phyloP scores from a whole-genome alignment of 805 yeast species.

The Saccharomycopsis oosterbeekiorum region DNA sequence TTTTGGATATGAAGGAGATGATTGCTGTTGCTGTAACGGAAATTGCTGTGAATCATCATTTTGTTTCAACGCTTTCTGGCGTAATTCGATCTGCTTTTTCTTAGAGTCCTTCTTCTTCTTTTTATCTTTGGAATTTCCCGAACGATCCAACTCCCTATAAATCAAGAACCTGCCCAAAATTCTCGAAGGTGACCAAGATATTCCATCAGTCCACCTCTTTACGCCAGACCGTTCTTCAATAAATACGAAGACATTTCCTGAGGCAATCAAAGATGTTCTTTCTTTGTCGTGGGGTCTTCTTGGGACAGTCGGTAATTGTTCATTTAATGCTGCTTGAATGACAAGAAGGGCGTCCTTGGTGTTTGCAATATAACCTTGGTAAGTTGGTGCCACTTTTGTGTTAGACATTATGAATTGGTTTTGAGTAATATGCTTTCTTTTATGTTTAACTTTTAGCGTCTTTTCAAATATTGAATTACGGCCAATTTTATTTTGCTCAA shows the following conservation, averaged over 20 bases:
- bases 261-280: conserved; percentile 49
- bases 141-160: conserved; percentile 57
- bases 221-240: conserved; percentile 76
- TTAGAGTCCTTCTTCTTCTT: conserved; percentile 26
- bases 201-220: conserved; percentile 95
- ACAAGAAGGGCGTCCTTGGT: conserved; percentile 76
- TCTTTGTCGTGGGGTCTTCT: conserved; percentile 81
- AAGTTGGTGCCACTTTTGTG: conserved; percentile 15
- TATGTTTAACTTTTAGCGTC: too few relatives aligned
- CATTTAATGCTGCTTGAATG: conserved; percentile 67
- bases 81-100: conserved; percentile 1
- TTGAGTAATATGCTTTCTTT: too few relatives aligned
- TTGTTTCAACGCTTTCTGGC: neutral
- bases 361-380: conserved; percentile 55
- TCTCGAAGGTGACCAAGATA: conserved; percentile 86
- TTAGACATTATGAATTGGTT: conserved; percentile 4
- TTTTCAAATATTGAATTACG: too few relatives aligned
- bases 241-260: conserved; percentile 80
- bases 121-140: conserved; percentile 35
- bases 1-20: neutral
- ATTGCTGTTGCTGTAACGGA: neutral
- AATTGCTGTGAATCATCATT: neutral
- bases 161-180: conserved; percentile 78
- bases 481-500: too few relatives aligned
- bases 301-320: conserved; percentile 49